These are phyloP conservation scores for Wickerhamomyces strasburgensis DNA, from an alignment of 805 yeast species.

Conservation along the genomic window DNA sequence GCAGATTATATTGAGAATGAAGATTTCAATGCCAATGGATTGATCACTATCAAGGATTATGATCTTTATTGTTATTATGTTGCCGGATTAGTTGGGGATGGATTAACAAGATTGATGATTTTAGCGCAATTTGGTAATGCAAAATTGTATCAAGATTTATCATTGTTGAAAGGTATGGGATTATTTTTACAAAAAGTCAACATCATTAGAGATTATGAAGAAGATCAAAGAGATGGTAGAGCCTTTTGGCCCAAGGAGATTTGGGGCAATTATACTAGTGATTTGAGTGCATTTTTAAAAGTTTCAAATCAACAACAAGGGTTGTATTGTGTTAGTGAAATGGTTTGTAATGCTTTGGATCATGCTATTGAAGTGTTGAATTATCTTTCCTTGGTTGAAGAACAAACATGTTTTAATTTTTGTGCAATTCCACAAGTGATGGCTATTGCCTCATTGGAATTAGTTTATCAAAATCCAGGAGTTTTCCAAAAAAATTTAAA, in stretches of 20 bases:
- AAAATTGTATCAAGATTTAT: slow-evolving; percentile 47
- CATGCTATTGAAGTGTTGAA: slow-evolving; percentile 75
- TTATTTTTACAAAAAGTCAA: slow-evolving; percentile 92
- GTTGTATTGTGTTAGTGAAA: slow-evolving; percentile 70
- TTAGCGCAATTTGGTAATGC: slow-evolving; percentile 66
- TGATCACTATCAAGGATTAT: slow-evolving; percentile 72
- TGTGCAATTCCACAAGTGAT: slow-evolving; percentile 98
- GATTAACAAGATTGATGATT: slow-evolving; percentile 77
- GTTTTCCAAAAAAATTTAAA: slow-evolving; percentile 73
- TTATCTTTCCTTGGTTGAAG: slow-evolving; percentile 71
- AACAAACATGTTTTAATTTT: slow-evolving; percentile 80
- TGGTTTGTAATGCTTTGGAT: slow-evolving; percentile 70
- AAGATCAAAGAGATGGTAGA: slow-evolving; percentile 87
- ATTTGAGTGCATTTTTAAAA: slow-evolving; percentile 53
- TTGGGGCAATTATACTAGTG: slow-evolving; percentile 76
- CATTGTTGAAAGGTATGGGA: slow-evolving; percentile 83
- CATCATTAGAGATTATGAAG: slow-evolving; percentile 91
- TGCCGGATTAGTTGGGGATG: slow-evolving; percentile 97
- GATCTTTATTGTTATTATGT: slow-evolving; percentile 94
- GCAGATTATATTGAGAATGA: slow-evolving; percentile 84
- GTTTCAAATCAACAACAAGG: slow-evolving; percentile 50
- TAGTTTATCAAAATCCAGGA: slow-evolving; percentile 73
- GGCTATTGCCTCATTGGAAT: slow-evolving; percentile 94
- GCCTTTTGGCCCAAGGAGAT: slow-evolving; percentile 95
- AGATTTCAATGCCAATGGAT: slow-evolving; percentile 73